Conservation (phyloP, 306 rosid genomes). For the Vigna nakashimae region DNA sequence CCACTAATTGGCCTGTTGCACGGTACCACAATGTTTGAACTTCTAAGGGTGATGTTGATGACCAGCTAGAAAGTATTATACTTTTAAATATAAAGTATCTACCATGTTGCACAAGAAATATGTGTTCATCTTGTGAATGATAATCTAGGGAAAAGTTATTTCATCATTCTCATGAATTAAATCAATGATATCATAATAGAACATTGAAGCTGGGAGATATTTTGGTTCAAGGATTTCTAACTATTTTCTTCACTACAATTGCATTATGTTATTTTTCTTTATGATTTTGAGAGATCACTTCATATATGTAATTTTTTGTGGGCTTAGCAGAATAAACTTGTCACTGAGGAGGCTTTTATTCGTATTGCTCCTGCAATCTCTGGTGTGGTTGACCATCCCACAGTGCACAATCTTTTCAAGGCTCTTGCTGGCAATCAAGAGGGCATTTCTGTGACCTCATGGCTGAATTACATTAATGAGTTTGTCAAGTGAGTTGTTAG, state of each 20-base stretch:
- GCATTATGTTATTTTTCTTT: slow-evolving; percentile 24
- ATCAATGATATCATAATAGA: slow-evolving; percentile 11
- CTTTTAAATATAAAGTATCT: slow-evolving; percentile 1
- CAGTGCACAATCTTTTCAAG: slow-evolving; percentile 85
- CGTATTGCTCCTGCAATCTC: slow-evolving; percentile 90
- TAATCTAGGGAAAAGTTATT: slow-evolving; percentile 21
- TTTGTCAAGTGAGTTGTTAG: slow-evolving; percentile 76
- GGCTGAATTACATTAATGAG: slow-evolving; percentile 85
- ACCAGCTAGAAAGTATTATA: slow-evolving; percentile 16
- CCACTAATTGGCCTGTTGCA: slow-evolving; percentile 28
- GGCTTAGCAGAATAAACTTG: slow-evolving; percentile 73
- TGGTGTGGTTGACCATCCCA: slow-evolving; percentile 80
- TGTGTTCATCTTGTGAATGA: slow-evolving; percentile 1
- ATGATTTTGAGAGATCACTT: slow-evolving; percentile 37
- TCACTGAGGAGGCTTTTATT: slow-evolving; percentile 79
- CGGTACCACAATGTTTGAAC: slow-evolving; percentile 22
- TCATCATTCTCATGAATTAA: slow-evolving; percentile 26
- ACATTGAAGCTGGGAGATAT: slow-evolving; percentile 20
- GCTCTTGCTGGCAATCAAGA: slow-evolving; percentile 80
- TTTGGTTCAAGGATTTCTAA: slow-evolving; percentile 22
- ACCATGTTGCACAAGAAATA: background rate
- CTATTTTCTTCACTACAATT: background rate
- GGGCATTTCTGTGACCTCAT: slow-evolving; percentile 76
- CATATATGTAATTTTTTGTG: slow-evolving; percentile 26
- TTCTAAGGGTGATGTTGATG: slow-evolving; percentile 7